These are phyloP conservation scores for Neurospora sp. DNA, from an alignment of 495 filamentous ascomycete genomes.

Conservation along the genomic window DNA sequence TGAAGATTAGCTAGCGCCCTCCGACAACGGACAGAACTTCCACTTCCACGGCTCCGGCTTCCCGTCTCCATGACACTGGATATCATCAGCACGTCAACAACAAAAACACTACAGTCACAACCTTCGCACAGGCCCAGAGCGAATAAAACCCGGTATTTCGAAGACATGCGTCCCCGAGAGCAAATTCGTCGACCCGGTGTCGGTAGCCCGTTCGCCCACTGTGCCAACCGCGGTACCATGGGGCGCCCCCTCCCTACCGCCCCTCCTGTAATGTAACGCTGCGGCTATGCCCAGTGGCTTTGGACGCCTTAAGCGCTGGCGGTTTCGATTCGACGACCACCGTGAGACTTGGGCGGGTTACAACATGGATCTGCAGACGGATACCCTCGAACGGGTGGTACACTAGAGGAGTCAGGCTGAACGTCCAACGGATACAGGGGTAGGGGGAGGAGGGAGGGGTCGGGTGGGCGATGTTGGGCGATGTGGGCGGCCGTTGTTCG, in stretches of 20 bases:
- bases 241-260: no score
- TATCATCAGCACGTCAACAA: not conserved
- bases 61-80: not conserved
- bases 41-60: not conserved
- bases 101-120: not conserved
- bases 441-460: no score
- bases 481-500: not conserved
- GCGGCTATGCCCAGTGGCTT: not conserved
- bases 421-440: not conserved
- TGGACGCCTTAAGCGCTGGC: not conserved
- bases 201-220: not conserved
- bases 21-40: not conserved
- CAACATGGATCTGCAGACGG: not conserved
- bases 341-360: not conserved
- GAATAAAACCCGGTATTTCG: not conserved
- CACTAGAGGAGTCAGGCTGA: not conserved
- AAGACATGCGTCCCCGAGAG: not conserved
- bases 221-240: not conserved
- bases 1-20: not conserved
- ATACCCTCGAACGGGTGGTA: not conserved
- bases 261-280: not conserved
- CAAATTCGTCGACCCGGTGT: no score
- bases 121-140: no score
- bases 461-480: no score
- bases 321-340: not conserved